Base-by-base conservation (phyloP, 768 basidiomycete species). In the Boletus patriciae region DNA sequence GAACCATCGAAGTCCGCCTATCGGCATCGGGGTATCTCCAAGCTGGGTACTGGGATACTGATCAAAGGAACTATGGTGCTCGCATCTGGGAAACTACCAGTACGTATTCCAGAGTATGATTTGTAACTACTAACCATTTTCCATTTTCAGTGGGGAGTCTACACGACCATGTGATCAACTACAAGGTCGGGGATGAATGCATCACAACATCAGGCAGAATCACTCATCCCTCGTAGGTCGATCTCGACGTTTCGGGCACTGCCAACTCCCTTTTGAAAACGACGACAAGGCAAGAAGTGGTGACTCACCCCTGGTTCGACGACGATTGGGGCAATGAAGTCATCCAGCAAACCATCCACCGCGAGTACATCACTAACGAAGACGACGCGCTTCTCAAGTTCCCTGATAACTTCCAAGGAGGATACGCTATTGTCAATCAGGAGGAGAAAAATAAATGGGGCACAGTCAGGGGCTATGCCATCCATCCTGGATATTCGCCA, bases 11-110 rank as follows among this genome's bases (percentile, higher is more conserved):
- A 71, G 83, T 86, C n/a, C 76, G 83, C 2, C 33, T 86, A 18
- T 86, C 85, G 9, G 86, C 86, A 0, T 86, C 84, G 4, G 86
- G 86, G 2, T 88, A 88, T 64, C 73, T 87, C 51, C 86, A 87
- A 70, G 84, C 82, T 43, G 84, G 81, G 13, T 83, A 77, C 65
- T 86, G 83, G 79, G 78, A 81, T 34, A 57, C 73, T 1, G 65
- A 74, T 18, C 80, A 84, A 68, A 72, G 72, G 4, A 62, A 71
- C 0, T 86, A 86, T 62, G 86, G 86, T 1, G 74, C 78, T 25
- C 77, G 75, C 16, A 84, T 88, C 46, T 78, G 78, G 51, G 77
- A 83, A 34, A 78, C 76, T 4, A 78, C 77, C n/a, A 85, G 83
- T 84, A 36, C 50, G 81, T 73, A 6, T 7, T 21, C 23, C 45